phyloP scores from a whole-genome alignment of 495 filamentous ascomycete genomes.

The Gamarada debralockiae region DNA sequence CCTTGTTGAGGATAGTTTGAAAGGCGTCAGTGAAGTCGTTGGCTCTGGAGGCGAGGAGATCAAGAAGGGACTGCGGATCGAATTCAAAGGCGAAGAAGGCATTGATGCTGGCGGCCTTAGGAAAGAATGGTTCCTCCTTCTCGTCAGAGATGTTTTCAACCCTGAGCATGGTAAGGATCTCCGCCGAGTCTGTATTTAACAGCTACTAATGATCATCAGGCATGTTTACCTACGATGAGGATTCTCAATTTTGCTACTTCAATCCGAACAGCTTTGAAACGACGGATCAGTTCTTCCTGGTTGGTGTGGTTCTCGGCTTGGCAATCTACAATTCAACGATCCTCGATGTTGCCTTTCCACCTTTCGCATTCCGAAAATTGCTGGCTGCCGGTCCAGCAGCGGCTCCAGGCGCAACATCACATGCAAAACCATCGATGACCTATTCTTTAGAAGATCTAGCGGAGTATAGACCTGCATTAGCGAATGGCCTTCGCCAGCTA shows the following conservation, averaged over 20 bases:
- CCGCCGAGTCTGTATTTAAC: not conserved
- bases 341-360: conserved; percentile 83
- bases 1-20: conserved; percentile 86
- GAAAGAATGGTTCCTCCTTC: conserved; percentile 94
- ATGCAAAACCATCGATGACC: conserved; percentile 57
- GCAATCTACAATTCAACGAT: conserved; percentile 98
- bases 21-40: conserved; percentile 81
- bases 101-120: conserved; percentile 87
- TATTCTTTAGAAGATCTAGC: conserved; percentile 82
- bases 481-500: conserved; percentile 69
- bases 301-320: conserved; percentile 83
- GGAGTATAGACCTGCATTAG: conserved; percentile 75
- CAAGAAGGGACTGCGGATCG: conserved; percentile 87
- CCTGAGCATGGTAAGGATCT: conserved; percentile 72
- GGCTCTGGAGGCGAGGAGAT: conserved; percentile 81
- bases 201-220: conserved; percentile 43
- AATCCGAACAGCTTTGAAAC: conserved; percentile 90
- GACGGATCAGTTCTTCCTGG: conserved; percentile 89
- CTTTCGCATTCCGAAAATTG: conserved; percentile 90
- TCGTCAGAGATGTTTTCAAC: conserved; percentile 90
- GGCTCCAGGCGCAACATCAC: conserved; percentile 45
- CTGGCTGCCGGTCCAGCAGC: conserved; percentile 64
- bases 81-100: conserved; percentile 86
- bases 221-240: conserved; percentile 91
- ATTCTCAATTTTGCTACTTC: conserved; percentile 92